Base-by-base conservation (phyloP, 768 basidiomycete genomes). In the Boletales sp. region DNA sequence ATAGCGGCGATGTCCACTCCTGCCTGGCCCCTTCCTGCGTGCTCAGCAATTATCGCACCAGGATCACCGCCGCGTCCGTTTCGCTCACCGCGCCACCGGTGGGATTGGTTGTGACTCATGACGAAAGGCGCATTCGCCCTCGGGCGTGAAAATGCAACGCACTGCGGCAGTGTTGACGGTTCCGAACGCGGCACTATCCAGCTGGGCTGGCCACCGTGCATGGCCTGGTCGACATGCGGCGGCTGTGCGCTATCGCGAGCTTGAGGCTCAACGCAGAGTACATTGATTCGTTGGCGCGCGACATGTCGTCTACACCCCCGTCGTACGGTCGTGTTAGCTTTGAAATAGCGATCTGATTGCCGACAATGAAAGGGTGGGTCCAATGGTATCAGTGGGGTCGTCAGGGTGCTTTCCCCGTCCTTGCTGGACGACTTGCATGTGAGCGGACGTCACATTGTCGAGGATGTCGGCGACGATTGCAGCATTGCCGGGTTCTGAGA, bases 21-120 rank as follows among this genome's bases (percentile, higher is more conserved):
- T 3, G 32, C 1, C 39, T 15, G 31, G 61, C 53, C 2, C 61
- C 54, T 2, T 67, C 67, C n/a, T 57, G 59, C 5, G 67, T 63
- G 32, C 66, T 58, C 33, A 68, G 41, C 33, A 66, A 68, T 21
- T 60, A 57, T 15, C 66, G 60, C 17, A 68, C 68, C 34, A 68
- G 63, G 46, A 57, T 62, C 7, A 64, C 64, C 8, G 68, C 67
- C 25, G 66, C 61, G 42, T 65, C 61, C 35, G 66, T 62, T 34
- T 68, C 68, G 13, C 56, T 60, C 25, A 56, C 63, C 21, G 68
- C 65, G 33, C 68, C 67, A 18, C 76, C 62, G 17, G 49, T 56
- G 30, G 69, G 52, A 34, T 68, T 62, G 17, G 66, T 57, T 14
- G 66, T 52, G 56, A 7, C 25, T 28, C 25, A 28, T 28, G 7